Evolutionary conservation across 306 rosid genomes (phyloP).

Genomic region (Fagus crenata): DNA sequence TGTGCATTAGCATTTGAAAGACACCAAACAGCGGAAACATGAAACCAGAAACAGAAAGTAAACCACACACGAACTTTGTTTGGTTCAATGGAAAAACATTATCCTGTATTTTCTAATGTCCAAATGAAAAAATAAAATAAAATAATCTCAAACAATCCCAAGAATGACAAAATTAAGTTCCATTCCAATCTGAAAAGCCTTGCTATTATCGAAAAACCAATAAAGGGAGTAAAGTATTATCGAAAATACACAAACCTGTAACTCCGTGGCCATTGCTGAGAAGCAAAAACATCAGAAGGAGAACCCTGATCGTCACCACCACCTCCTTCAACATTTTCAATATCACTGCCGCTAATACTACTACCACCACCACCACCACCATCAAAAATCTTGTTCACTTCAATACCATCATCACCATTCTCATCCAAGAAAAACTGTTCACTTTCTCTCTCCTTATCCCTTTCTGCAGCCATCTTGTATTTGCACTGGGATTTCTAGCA

Average conservation of each 20-base stretch:
- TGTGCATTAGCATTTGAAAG: no score
- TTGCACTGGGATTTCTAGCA: neutral
- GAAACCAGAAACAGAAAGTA: neutral
- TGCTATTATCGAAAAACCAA: no score
- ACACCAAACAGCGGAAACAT: no score
- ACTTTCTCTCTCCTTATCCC: conserved; percentile 24
- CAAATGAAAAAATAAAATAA: neutral
- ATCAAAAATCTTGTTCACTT: conserved; percentile 31
- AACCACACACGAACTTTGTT: neutral
- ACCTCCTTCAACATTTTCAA: conserved; percentile 19
- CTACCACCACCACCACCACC: conserved; percentile 22
- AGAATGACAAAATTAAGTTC: no score
- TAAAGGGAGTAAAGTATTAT: neutral
- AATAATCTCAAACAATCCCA: no score
- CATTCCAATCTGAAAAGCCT: no score
- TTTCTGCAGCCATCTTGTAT: neutral
- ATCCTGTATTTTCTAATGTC: neutral
- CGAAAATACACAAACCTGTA: conserved; percentile 45
- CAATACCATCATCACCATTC: conserved; percentile 36
- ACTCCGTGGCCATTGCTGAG: conserved; percentile 85
- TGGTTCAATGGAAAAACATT: neutral
- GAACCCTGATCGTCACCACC: no score
- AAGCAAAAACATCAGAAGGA: conserved; percentile 35
- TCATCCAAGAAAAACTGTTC: conserved; percentile 37
- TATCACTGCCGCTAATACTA: conserved; percentile 21